Evolutionary conservation across 495 filamentous ascomycete species (phyloP), one percentile per base, ranked within the genome.

Genomic region (Parathielavia hyrcaniae): DNA sequence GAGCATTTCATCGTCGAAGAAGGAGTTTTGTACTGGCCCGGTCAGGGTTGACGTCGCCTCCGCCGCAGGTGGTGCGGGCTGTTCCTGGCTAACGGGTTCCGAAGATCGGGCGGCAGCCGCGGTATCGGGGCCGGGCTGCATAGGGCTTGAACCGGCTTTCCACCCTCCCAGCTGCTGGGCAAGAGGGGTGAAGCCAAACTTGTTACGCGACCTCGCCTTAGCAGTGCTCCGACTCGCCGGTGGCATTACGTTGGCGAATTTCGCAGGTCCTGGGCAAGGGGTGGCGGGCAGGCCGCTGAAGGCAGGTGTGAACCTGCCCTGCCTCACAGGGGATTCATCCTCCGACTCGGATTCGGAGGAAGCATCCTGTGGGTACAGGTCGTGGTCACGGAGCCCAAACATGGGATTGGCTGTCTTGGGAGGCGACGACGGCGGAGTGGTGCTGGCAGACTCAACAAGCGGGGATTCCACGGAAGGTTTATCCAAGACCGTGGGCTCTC

Each of bases 1-100:
- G 34, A 57, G 67, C 80, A 83, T 84, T 57, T 79, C 82, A 49
- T 84, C 79, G 8, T 83, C 81, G 49, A 83, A 83, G 63, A 78
- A 83, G 20, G 71, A 71, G 41, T 62, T 69, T 40, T 74, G 77
- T 11, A 67, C 53, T 0, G 77, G 43, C 36, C 65, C 64, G n/a
- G 55, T 55, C 36, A 64, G 50, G 12, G 65, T 50, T 7, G 62
- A 66, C 7, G 40, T 19, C 5, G 46, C 44, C n/a, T 50, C 39
- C 2, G 1, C 4, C 10, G 16, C 19, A 4, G 17, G 46, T 9
- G 9, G 19, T 12, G 20, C 34, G 19, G 34, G 9, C 8, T 46
- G 39, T 5, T 30, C 34, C 17, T 48, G 12, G 19, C 20, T 11
- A 26, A 13, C 35, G 10, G 4, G 20, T 30, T 13, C 34, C 32